Evolutionary conservation across 768 basidiomycete species (phyloP), one percentile per base, ranked within the genome.

Genomic region (Tylopilus subfusipes): DNA sequence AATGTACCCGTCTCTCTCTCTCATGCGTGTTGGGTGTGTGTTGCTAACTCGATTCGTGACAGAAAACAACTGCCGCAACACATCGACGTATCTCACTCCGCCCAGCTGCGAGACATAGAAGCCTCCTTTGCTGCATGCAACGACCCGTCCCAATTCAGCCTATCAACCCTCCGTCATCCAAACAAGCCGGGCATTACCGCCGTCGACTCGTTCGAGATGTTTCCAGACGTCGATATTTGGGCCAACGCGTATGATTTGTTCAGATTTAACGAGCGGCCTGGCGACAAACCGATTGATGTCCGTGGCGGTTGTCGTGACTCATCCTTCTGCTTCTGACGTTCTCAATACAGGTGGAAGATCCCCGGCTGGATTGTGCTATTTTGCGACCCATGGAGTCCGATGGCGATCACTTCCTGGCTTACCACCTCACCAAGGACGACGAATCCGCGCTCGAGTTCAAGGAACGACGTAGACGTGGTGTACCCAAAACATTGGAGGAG

Each of bases 241-340:
- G 83, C 90, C 39, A 95, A 92, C 65, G 86, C 87, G 57, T 92
- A 93, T 66, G 91, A 93, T 68, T 68, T 94, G 50, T 92, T 93
- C 77, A 76, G 76, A 54, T 93, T 94, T 67, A 84, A 84, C 12
- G 91, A 94, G 67, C 76, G 90, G 19, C 91, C 91, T 16, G 91
- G 91, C n/a, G 91, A 93, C 53, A 76, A 85, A 42, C 62, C 80
- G 14, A 62, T 80, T 8, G 90, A 92, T 59, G 90, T 90, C 50
- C 51, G 82, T 72, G 27, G 36, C 38, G 16, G 33, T 45, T 22
- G 5, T 52, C 31, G 27, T 13, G 24, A 24, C 42, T 34, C 16
- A 18, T 49, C 10, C 9, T 10, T 5, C 6, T 34, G 25, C 45
- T 38, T 34, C 30, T 59, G 18, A 58, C 34, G 24, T 13, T 3